Conservation (phyloP, 176 grass and related monocot species). For the Carex cristatella region DNA sequence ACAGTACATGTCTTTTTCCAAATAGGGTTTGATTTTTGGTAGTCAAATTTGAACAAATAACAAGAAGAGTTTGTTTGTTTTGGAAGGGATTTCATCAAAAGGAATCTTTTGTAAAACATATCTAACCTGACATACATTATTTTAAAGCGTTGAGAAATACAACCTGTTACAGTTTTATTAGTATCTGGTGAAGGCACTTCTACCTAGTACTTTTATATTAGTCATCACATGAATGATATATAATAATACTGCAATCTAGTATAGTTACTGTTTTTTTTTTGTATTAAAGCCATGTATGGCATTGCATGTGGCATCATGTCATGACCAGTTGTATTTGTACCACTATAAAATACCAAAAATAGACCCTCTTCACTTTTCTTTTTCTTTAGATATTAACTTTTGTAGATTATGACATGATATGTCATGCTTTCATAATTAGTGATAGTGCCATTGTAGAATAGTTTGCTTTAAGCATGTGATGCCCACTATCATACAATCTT, state of each 20-base stretch:
- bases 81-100: neutral
- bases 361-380: neutral
- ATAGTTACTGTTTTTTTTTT: neutral
- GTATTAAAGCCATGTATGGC: neutral
- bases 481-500: neutral
- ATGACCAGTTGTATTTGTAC: too few relatives aligned
- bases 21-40: neutral
- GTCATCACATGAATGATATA: neutral
- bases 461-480: neutral
- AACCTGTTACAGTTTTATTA: slow-evolving; percentile 17
- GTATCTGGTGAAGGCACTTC: slow-evolving; percentile 12
- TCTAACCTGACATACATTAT: slow-evolving; percentile 1
- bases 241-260: neutral
- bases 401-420: neutral
- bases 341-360: too few relatives aligned
- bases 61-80: neutral
- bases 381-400: neutral
- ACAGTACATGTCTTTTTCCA: neutral
- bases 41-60: neutral
- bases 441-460: neutral
- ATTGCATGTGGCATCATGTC: neutral
- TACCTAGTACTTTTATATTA: neutral
- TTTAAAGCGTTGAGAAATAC: neutral
- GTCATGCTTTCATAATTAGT: neutral
- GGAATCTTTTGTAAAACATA: neutral